A percentile compares a stretch with the other conserved stretches of the same genome.
Conservation (phyloP, 495 filamentous ascomycete genomes). For the Penicillium antarcticum region DNA sequence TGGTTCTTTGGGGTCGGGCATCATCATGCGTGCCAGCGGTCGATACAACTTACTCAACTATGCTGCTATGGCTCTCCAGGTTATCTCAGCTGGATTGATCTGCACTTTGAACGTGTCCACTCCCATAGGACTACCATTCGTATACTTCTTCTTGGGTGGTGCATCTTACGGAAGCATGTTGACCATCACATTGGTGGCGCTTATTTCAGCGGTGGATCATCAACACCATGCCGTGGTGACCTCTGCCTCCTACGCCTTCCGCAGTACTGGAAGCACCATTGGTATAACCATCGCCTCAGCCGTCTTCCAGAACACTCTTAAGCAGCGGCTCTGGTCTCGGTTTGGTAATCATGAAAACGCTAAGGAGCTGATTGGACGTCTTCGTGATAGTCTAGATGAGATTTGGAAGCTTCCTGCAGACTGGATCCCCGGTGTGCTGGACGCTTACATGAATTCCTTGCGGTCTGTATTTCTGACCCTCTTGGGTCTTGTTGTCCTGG, state of each 20-base stretch:
- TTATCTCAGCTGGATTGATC: constrained; percentile 45
- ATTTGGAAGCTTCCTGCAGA: constrained; percentile 63
- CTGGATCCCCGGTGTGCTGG: constrained; percentile 68
- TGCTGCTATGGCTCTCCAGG: constrained; percentile 47
- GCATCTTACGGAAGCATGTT: constrained; percentile 74
- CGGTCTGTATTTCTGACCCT: constrained; percentile 70
- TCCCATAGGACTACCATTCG: constrained; percentile 59
- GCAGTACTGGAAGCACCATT: constrained; percentile 77
- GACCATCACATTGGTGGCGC: constrained; percentile 73
- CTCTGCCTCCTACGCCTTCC: constrained; percentile 77
- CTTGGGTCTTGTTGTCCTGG: constrained; percentile 59
- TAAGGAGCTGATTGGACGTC: constrained; percentile 60
- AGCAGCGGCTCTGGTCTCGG: constrained; percentile 57
- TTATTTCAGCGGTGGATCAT: constrained; percentile 79
- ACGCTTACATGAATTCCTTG: constrained; percentile 73
- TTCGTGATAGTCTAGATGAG: constrained; percentile 74
- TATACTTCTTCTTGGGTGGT: constrained; percentile 68
- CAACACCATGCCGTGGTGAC: constrained; percentile 82
- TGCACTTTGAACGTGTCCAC: constrained; percentile 56
- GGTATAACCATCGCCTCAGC: constrained; percentile 75
- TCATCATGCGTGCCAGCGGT: constrained; percentile 76
- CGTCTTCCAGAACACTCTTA: constrained; percentile 72
- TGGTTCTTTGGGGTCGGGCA: constrained; percentile 64
- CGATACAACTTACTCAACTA: constrained; percentile 62
- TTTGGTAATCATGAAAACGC: constrained; percentile 67